Base-by-base conservation (phyloP, 2,329 filamentous ascomycete genomes). In the Beauveria medogensis region DNA sequence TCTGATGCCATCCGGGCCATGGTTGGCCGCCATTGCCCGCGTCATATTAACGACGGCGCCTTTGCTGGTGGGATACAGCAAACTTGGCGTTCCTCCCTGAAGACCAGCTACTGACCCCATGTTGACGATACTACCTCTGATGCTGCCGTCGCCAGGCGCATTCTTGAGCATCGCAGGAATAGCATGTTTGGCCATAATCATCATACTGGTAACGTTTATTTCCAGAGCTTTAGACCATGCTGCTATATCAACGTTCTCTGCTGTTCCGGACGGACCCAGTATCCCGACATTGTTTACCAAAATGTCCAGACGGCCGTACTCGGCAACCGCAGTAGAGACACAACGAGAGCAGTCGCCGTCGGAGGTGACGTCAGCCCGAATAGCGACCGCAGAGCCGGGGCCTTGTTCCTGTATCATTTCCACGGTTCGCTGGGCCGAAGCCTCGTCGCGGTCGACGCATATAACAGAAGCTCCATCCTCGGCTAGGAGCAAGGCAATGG, bases 141-240 rank as follows among this genome's bases (percentile, higher is more conserved):
- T 67, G 41, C 79, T 74, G 0, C 74, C 74, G 16, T 62, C 51
- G 22, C 54, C 54, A 0, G 56, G 44, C 7, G 77, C 72, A 59
- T 86, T 86, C 60, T 74, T 76, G 26, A 65, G 64, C 85, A 88
- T 88, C 3, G 74, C 79, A 0, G 85, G 85, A 34, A 89, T 80
- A 0, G 79, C 79, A 65, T 82, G 80, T 66, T 86, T 86, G 20
- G 76, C 74, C 83, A 88, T 87, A 59, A 81, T 74, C 34, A 88
- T 80, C 85, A 88, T 88, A 65, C 81, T 85, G 5, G 78, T 79
- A 4, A 89, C 82, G 66, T 89, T 89, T 52, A 87, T 73, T 50
- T 85, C 77, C 59, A 89, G 75, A 0, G 80, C 78, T 55, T 75
- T 76, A 0, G 79, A 75, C 83, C 83, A 89, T 12, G 77, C 74